Evolutionary conservation across 495 filamentous ascomycete species (phyloP).

Genomic region (Niebla homalea): DNA sequence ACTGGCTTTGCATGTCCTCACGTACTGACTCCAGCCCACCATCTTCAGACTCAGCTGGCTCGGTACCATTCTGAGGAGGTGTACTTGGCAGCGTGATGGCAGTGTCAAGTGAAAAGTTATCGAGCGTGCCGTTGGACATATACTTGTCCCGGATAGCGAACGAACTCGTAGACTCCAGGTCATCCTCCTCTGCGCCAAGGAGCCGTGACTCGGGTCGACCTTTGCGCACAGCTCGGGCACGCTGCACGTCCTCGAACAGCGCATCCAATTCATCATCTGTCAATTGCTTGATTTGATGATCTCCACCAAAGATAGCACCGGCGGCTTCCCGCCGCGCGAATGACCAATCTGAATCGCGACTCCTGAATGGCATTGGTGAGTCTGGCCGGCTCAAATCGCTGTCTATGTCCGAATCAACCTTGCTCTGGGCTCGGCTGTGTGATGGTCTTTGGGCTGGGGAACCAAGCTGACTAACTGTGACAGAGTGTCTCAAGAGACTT

Average conservation of each 20-base stretch:
- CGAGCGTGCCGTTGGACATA: constrained; percentile 85
- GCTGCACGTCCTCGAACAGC: constrained; percentile 91
- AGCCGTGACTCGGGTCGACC: constrained; percentile 42
- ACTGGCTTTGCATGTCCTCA: constrained; percentile 76
- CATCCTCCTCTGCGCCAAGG: constrained; percentile 59
- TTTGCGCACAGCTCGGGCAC: constrained; percentile 68
- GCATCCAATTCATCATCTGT: constrained; percentile 90
- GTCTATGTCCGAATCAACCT: constrained; percentile 56
- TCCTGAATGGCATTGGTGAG: constrained; percentile 59
- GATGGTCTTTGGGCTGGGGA: constrained; percentile 55
- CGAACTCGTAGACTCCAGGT: constrained; percentile 77
- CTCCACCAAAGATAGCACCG: constrained; percentile 74
- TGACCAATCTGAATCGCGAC: constrained; percentile 88
- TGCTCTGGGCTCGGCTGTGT: constrained; percentile 68
- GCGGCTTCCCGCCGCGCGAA: constrained; percentile 88
- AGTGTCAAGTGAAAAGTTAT: constrained; percentile 95
- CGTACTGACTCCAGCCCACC: constrained; percentile 59
- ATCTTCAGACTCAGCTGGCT: constrained; percentile 62
- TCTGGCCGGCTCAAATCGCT: constrained; percentile 58
- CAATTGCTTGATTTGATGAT: constrained; percentile 77
- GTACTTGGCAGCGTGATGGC: constrained; percentile 87
- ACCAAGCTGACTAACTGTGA: constrained; percentile 68
- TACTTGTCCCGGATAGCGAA: constrained; percentile 90
- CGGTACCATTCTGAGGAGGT: constrained; percentile 57
- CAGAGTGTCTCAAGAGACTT: constrained; percentile 76